A percentile compares a stretch with the other conserved stretches of the same genome.
Conservation (phyloP, 768 basidiomycete species). For the Termitomyces sp. region DNA sequence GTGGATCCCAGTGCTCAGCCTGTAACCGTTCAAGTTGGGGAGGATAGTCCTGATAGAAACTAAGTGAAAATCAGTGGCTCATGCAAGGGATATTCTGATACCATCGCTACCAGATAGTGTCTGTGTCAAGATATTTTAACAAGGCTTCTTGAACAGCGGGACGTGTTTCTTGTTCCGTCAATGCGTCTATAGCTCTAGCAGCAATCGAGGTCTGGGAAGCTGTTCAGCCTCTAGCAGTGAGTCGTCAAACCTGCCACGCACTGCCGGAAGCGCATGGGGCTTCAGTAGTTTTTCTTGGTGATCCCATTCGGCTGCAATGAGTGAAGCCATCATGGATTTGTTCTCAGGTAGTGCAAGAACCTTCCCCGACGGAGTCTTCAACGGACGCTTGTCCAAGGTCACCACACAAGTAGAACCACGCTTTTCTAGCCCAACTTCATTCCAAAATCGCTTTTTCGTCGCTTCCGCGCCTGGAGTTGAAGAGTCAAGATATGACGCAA, state of each 20-base stretch:
- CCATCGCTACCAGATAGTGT: slow-evolving; percentile 74
- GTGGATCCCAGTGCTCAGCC: slow-evolving; percentile 80
- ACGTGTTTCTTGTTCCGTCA: slow-evolving; percentile 51
- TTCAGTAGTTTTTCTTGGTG: slow-evolving; percentile 82
- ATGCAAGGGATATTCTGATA: not conserved
- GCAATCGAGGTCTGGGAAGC: slow-evolving; percentile 76
- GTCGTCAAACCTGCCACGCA: slow-evolving; percentile 24
- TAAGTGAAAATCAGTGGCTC: slow-evolving; percentile 22
- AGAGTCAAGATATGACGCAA: not conserved
- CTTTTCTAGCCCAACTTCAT: slow-evolving; percentile 72
- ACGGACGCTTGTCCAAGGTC: slow-evolving; percentile 74
- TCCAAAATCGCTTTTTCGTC: slow-evolving; percentile 91
- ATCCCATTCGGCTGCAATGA: slow-evolving; percentile 97
- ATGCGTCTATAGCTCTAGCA: slow-evolving; percentile 83
- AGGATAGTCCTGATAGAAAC: slow-evolving; percentile 81
- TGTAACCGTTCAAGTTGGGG: slow-evolving; percentile 74
- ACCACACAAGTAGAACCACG: slow-evolving; percentile 49
- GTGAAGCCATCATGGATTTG: slow-evolving; percentile 69
- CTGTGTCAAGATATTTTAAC: slow-evolving; percentile 87
- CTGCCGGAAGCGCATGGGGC: slow-evolving; percentile 89
- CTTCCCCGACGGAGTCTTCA: slow-evolving; percentile 89
- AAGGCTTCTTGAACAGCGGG: slow-evolving; percentile 62
- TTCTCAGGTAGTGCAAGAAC: slow-evolving; percentile 63
- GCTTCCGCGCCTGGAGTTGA: slow-evolving; percentile 68
- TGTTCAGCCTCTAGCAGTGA: not conserved